A percentile compares a stretch with the other conserved stretches of the same genome.
phyloP scores from a whole-genome alignment of 2,329 filamentous ascomycete species.

The Paecilomyces dactylethromorphus region DNA sequence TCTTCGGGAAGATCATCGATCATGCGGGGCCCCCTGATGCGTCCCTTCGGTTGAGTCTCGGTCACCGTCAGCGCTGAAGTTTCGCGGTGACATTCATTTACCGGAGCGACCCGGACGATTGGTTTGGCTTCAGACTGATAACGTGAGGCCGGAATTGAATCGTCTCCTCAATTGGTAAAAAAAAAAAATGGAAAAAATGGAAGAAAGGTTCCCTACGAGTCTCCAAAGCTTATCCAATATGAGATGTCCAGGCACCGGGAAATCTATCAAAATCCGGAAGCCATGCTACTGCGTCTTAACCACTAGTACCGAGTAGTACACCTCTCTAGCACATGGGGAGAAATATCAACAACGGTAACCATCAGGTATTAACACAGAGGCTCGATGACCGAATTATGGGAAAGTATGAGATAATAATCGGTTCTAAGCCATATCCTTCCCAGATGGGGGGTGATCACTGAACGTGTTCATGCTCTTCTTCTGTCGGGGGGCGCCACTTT shows the following conservation, averaged over 20 bases:
- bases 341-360: neutral
- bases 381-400: neutral
- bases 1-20: neutral
- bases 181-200: too few relatives aligned
- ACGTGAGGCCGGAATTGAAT: too few relatives aligned
- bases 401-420: neutral
- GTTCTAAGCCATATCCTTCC: neutral
- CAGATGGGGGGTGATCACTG: neutral
- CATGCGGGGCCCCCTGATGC: neutral
- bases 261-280: too few relatives aligned
- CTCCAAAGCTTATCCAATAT: too few relatives aligned
- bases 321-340: neutral
- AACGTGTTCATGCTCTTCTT: neutral
- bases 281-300: too few relatives aligned
- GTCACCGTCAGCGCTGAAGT: conserved; percentile 1
- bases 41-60: neutral
- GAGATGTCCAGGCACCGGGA: too few relatives aligned
- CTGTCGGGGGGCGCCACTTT: too few relatives aligned
- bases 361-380: neutral
- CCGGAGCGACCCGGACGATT: too few relatives aligned
- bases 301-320: neutral
- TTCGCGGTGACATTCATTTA: neutral
- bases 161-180: too few relatives aligned
- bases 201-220: neutral
- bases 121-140: too few relatives aligned